Evolutionary conservation across 1,284 basidiomycete genomes (phyloP).

Genomic region (Trametes versicolor): DNA sequence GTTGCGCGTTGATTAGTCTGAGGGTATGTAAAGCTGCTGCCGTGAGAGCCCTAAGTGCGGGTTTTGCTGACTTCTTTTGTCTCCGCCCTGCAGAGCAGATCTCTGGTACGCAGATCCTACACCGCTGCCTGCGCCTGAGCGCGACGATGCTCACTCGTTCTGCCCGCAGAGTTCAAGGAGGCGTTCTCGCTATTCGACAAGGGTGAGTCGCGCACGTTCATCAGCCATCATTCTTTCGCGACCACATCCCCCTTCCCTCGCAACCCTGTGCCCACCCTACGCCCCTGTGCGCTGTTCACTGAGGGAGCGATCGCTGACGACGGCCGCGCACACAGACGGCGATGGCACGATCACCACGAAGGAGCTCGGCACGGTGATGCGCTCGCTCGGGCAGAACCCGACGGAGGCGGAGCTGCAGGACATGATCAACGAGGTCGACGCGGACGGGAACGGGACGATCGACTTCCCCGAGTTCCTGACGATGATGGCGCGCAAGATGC

Average conservation of each 20-base stretch:
- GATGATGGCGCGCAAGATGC: constrained; percentile 98
- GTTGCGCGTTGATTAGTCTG: constrained; percentile 56
- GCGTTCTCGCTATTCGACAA: constrained; percentile 96
- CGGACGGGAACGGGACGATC: constrained; percentile 87
- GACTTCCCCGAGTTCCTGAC: constrained; percentile 96
- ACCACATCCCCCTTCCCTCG: neutral
- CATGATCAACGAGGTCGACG: constrained; percentile 96
- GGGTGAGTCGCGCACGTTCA: constrained; percentile 58
- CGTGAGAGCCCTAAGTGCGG: constrained; percentile 27
- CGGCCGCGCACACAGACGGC: constrained; percentile 68
- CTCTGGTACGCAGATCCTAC: constrained; percentile 57
- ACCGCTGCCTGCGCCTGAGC: constrained; percentile 29
- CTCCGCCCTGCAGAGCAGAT: constrained; percentile 62
- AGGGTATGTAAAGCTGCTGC: constrained; percentile 58
- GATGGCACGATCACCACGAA: constrained; percentile 97
- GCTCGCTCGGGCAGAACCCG: constrained; percentile 95
- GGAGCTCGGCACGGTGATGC: constrained; percentile 98
- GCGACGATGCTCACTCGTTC: constrained; percentile 19
- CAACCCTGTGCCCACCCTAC: constrained; percentile 25
- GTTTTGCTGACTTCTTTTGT: constrained; percentile 32
- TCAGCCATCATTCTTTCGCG: constrained; percentile 15
- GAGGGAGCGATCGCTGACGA: constrained; percentile 9
- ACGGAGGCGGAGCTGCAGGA: constrained; percentile 96
- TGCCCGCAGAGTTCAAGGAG: constrained; percentile 80
- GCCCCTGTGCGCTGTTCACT: constrained; percentile 36